Percentiles rank a stretch among this genome's conserved stretches.
Evolutionary conservation across 1,284 basidiomycete genomes (phyloP).

Genomic region (Malassezia nana): DNA sequence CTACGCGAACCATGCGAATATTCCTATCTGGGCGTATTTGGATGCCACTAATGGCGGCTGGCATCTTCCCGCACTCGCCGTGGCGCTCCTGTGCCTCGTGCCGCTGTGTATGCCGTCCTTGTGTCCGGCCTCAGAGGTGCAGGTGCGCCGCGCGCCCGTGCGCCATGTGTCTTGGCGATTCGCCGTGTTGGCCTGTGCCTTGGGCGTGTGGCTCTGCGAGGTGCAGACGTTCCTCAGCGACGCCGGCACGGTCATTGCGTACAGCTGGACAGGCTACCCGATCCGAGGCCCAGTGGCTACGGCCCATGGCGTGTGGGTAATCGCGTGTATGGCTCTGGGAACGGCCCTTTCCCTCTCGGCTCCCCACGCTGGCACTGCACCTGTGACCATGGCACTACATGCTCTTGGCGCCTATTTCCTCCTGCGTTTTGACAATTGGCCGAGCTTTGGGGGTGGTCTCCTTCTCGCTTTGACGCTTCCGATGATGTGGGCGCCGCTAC

Average conservation of each 20-base stretch:
- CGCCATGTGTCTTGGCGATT: constrained; percentile 13
- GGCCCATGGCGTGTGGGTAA: constrained; percentile 61
- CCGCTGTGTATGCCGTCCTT: constrained; percentile 13
- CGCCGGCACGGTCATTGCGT: constrained; percentile 70
- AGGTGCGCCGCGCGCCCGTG: not conserved
- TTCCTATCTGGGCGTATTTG: constrained; percentile 40
- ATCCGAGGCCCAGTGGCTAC: constrained; percentile 56
- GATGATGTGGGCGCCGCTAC: constrained; percentile 22
- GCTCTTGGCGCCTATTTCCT: constrained; percentile 42
- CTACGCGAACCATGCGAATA: constrained; percentile 43
- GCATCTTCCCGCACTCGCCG: constrained; percentile 22
- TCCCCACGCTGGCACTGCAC: not conserved
- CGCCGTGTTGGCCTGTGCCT: constrained; percentile 20
- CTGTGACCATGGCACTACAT: not conserved
- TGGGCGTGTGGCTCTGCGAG: constrained; percentile 28
- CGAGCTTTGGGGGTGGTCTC: constrained; percentile 64
- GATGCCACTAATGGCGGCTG: constrained; percentile 36
- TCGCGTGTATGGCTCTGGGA: constrained; percentile 60
- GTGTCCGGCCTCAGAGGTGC: not conserved
- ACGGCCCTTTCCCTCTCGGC: constrained; percentile 37
- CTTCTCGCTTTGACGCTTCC: constrained; percentile 59
- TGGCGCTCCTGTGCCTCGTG: constrained; percentile 21
- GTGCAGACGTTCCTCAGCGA: constrained; percentile 71
- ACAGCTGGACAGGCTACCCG: constrained; percentile 85
- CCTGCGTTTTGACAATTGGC: constrained; percentile 59